A percentile compares a stretch with the other conserved stretches of the same genome.
These are phyloP conservation scores for Solanum sitiens DNA, from an alignment of 257 asterid species.

Conservation along the genomic window DNA sequence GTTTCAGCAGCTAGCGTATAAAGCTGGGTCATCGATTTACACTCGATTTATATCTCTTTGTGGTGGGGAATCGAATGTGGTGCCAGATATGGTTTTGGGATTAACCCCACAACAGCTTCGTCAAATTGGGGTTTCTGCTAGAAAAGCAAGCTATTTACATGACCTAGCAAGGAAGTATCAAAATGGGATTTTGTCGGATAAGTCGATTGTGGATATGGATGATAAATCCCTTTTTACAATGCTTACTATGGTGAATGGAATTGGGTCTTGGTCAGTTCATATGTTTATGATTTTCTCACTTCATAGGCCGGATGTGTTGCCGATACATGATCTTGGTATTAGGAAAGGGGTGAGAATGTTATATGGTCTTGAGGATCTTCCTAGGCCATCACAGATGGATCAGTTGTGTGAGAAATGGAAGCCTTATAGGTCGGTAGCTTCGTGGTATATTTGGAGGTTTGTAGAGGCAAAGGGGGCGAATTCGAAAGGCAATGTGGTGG, in stretches of 20 bases:
- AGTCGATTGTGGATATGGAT: slow-evolving; percentile 74
- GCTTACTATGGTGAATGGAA: slow-evolving; percentile 96
- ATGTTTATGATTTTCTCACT: slow-evolving; percentile 93
- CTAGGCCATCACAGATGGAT: slow-evolving; percentile 91
- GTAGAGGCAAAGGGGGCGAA: slow-evolving; percentile 53
- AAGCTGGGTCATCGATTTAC: slow-evolving; percentile 82
- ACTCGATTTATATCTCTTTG: slow-evolving; percentile 71
- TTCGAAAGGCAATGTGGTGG: slow-evolving; percentile 18
- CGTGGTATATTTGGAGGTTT: slow-evolving; percentile 94
- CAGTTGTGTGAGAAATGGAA: slow-evolving; percentile 88
- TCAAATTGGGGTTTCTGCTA: slow-evolving; percentile 86
- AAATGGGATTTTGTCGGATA: slow-evolving; percentile 80
- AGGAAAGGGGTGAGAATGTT: slow-evolving; percentile 83
- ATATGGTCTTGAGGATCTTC: slow-evolving; percentile 77
- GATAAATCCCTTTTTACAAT: slow-evolving; percentile 81
- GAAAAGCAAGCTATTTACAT: slow-evolving; percentile 77
- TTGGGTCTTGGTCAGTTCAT: slow-evolving; percentile 96
- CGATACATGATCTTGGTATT: slow-evolving; percentile 82
- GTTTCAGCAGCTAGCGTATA: slow-evolving; percentile 79
- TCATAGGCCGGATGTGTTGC: slow-evolving; percentile 92
- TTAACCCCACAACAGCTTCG: slow-evolving; percentile 67
- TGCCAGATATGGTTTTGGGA: slow-evolving; percentile 57
- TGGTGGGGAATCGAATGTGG: slow-evolving; percentile 49
- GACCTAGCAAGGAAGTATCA: slow-evolving; percentile 78
- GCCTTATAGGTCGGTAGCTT: slow-evolving; percentile 93